A percentile compares a stretch with the other conserved stretches of the same genome.
Conservation (phyloP, 2,329 filamentous ascomycete genomes). For the Colletotrichum neosansevieriae region DNA sequence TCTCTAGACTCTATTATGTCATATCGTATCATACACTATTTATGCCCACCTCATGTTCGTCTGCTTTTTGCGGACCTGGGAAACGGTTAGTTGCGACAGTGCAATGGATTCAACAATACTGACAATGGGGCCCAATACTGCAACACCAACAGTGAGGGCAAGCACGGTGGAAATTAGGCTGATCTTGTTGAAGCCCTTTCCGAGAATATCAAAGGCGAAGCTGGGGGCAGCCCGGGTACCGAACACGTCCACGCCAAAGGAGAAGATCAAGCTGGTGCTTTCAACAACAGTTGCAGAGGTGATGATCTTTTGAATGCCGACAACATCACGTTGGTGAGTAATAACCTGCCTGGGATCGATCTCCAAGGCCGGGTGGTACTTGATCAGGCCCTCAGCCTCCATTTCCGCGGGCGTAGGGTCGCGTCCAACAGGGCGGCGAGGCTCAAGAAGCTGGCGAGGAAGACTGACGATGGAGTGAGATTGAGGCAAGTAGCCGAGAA, state of each 20-base stretch:
- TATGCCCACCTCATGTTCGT: conserved; percentile 72
- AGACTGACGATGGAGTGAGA: conserved; percentile 83
- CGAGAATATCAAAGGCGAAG: conserved; percentile 90
- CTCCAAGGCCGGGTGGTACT: conserved; percentile 81
- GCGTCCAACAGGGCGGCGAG: conserved; percentile 85
- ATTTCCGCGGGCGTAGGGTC: conserved; percentile 83
- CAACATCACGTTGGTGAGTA: conserved; percentile 84
- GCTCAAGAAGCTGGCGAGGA: conserved; percentile 83
- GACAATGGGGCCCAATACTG: conserved; percentile 87
- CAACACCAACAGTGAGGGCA: conserved; percentile 81
- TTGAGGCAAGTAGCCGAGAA: conserved; percentile 82
- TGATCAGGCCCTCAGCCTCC: conserved; percentile 82
- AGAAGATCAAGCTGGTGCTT: conserved; percentile 91
- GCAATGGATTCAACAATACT: conserved; percentile 50
- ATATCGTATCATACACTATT: conserved; percentile 26
- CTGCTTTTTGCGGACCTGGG: conserved; percentile 72
- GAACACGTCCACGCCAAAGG: conserved; percentile 90
- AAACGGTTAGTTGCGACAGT: conserved; percentile 48
- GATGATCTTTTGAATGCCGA: conserved; percentile 80
- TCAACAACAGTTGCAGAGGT: conserved; percentile 85
- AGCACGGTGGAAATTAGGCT: conserved; percentile 86
- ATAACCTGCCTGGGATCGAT: conserved; percentile 85
- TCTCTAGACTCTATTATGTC: conserved; percentile 32
- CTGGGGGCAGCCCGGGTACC: conserved; percentile 89
- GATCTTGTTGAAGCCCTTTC: conserved; percentile 92